Percentiles rank a stretch among this genome's conserved stretches.
Conservation (phyloP, 768 basidiomycete species). For the Suillus americanus region DNA sequence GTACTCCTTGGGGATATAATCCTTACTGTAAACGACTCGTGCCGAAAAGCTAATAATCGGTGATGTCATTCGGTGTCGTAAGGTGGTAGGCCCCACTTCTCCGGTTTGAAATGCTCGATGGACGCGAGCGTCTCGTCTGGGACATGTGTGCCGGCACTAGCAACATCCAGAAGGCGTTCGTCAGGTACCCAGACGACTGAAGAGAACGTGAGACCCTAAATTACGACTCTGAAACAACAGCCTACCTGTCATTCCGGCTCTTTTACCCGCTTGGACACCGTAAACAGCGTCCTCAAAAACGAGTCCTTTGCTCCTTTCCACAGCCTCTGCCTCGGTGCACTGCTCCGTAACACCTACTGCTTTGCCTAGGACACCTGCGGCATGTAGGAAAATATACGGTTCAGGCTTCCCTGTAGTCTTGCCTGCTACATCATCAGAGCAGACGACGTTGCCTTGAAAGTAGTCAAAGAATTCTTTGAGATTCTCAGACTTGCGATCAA, state of each 20-base stretch:
- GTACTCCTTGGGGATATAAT: background rate
- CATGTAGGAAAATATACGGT: slow-evolving; percentile 79
- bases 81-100: slow-evolving; percentile 81
- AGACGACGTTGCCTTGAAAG: slow-evolving; percentile 65
- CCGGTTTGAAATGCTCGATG: slow-evolving; percentile 73
- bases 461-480: slow-evolving; percentile 55
- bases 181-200: slow-evolving; percentile 88
- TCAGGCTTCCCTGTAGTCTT: slow-evolving; percentile 71
- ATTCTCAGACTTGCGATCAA: slow-evolving; percentile 65
- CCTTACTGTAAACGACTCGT: background rate
- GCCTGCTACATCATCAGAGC: slow-evolving; percentile 65
- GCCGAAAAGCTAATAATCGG: background rate
- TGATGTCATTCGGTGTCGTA: slow-evolving; percentile 33
- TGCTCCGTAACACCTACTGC: slow-evolving; percentile 48
- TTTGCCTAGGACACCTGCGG: slow-evolving; percentile 60
- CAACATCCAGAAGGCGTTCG: slow-evolving; percentile 54
- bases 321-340: slow-evolving; percentile 34
- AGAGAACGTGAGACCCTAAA: slow-evolving; percentile 1
- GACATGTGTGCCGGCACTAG: slow-evolving; percentile 45
- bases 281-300: slow-evolving; percentile 83
- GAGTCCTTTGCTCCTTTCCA: slow-evolving; percentile 61
- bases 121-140: slow-evolving; percentile 62
- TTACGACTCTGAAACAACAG: background rate
- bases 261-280: slow-evolving; percentile 77
- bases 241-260: slow-evolving; percentile 85